phyloP scores from a whole-genome alignment of 768 basidiomycete genomes.

The Leucosporidium creatinivorum region DNA sequence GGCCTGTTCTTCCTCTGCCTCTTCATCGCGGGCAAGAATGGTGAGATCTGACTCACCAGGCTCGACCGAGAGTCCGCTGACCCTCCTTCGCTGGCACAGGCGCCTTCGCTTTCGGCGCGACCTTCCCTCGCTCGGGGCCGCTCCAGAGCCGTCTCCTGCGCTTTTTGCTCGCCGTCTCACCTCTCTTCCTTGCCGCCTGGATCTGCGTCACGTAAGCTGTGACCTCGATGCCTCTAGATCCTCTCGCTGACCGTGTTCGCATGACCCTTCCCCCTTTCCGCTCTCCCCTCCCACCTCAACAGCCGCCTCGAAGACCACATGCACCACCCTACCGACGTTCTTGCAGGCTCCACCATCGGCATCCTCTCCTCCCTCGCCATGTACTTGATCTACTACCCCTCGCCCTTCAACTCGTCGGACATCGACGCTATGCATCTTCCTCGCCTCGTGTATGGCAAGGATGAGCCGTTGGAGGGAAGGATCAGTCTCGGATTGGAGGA shows the following conservation, averaged over 20 bases:
- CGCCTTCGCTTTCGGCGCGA: conserved; percentile 30
- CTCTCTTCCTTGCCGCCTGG: conserved; percentile 26
- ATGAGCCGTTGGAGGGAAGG: too few species aligned
- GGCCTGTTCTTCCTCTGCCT: conserved; percentile 31
- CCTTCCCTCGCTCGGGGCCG: conserved; percentile 23
- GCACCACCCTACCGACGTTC: conserved; percentile 2
- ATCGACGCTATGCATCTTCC: too few species aligned
- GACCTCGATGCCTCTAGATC: conserved; percentile 11
- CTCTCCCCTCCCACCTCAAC: too few species aligned
- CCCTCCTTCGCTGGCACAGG: too few species aligned
- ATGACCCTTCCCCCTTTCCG: not conserved
- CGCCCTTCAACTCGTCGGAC: conserved; percentile 4
- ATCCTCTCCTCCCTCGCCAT: not conserved
- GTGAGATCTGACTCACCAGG: not conserved
- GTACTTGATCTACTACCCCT: conserved; percentile 14
- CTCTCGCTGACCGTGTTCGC: too few species aligned
- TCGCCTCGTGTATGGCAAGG: too few species aligned
- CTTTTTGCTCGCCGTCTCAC: conserved; percentile 25
- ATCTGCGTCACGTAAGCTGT: conserved; percentile 23
- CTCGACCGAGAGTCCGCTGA: too few species aligned
- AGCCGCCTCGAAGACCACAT: too few species aligned
- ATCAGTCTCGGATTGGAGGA: too few species aligned
- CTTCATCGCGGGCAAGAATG: conserved; percentile 32
- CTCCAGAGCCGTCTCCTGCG: conserved; percentile 30
- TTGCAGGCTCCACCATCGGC: conserved; percentile 16